Conservation (phyloP, 1,139 yeast genomes). For the Geotrichum klebahnii region DNA sequence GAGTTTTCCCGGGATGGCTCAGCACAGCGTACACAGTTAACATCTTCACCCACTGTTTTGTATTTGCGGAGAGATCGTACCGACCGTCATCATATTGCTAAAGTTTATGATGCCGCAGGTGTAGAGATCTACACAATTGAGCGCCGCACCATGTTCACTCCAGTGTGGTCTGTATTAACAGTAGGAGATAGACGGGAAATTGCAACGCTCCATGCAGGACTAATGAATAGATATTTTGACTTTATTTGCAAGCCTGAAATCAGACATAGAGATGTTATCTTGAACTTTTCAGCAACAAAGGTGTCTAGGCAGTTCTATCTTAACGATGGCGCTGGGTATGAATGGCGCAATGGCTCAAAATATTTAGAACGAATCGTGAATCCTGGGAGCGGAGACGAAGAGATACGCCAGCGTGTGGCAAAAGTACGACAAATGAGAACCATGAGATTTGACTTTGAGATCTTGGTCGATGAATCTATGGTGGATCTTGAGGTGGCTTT, state of each 20-base stretch:
- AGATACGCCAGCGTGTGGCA: conserved; percentile 51
- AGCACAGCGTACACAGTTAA: conserved; percentile 33
- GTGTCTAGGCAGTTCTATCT: conserved; percentile 43
- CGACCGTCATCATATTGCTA: conserved; percentile 45
- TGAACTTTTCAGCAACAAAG: conserved; percentile 35
- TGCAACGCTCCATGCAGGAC: conserved; percentile 52
- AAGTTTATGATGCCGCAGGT: conserved; percentile 49
- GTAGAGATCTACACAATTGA: conserved; percentile 50
- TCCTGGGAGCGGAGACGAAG: conserved; percentile 55
- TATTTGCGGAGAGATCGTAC: conserved; percentile 50
- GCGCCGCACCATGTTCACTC: conserved; percentile 48
- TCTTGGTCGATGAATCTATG: conserved; percentile 48
- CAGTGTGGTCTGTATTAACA: conserved; percentile 51
- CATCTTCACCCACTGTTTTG: conserved; percentile 43
- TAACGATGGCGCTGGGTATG: conserved; percentile 51
- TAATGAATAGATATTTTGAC: conserved; percentile 46
- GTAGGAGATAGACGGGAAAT: conserved; percentile 48
- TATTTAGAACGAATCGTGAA: conserved; percentile 51
- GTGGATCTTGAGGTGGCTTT: conserved; percentile 51
- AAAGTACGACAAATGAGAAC: conserved; percentile 55
- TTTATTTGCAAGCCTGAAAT: conserved; percentile 49
- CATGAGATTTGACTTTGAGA: conserved; percentile 56
- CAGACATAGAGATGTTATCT: conserved; percentile 43
- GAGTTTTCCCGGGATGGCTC: conserved; percentile 18
- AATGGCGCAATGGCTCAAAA: conserved; percentile 53